A percentile compares a stretch with the other conserved stretches of the same genome.
Evolutionary conservation across 805 yeast species (phyloP).

Genomic region (Metschnikowia aberdeeniae): DNA sequence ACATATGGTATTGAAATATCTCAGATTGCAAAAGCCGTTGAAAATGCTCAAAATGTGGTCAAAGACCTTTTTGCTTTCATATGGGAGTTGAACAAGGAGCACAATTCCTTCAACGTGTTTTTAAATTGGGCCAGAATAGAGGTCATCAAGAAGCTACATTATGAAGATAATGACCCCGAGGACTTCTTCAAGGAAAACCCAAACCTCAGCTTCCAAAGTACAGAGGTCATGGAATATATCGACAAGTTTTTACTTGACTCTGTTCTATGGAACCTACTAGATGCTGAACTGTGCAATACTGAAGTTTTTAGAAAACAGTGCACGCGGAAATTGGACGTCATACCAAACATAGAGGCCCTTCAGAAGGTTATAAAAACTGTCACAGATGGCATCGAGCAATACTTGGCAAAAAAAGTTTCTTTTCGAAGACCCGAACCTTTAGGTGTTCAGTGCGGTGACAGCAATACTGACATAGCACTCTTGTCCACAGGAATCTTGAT

Average conservation of each 20-base stretch:
- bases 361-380: constrained; percentile 7
- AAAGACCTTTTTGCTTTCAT: constrained; percentile 35
- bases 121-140: constrained; percentile 41
- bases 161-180: constrained; percentile 31
- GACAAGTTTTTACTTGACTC: constrained; percentile 11
- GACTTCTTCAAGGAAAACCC: constrained; percentile 14
- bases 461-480: constrained; percentile 2
- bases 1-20: constrained; percentile 11
- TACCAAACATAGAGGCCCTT: not conserved
- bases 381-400: constrained; percentile 28
- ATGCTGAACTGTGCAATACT: constrained; percentile 2
- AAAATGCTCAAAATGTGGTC: constrained; percentile 22
- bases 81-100: constrained; percentile 45
- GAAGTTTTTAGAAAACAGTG: constrained; percentile 7
- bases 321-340: not conserved
- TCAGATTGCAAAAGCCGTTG: constrained; percentile 7
- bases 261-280: constrained; percentile 8
- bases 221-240: constrained; percentile 15
- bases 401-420: constrained; percentile 18
- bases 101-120: constrained; percentile 41
- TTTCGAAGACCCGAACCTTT: constrained; percentile 13
- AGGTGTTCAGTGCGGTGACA: constrained; percentile 6
- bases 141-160: constrained; percentile 33
- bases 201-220: constrained; percentile 12
- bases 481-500: not conserved